Evolutionary conservation across 371 early-diverging fungal species (phyloP).

Genomic region (Mucor plumbeus): DNA sequence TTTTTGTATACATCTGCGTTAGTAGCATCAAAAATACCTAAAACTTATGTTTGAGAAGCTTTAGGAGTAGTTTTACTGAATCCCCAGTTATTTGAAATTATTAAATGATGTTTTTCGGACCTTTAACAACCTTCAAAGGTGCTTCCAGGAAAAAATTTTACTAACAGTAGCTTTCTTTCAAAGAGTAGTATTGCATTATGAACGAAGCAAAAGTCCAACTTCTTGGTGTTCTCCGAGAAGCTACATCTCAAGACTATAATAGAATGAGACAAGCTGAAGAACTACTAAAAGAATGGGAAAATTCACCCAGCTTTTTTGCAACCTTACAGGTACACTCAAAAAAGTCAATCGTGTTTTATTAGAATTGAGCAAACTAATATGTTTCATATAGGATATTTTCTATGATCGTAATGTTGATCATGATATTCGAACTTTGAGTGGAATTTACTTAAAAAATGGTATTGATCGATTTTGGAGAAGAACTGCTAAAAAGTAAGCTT

Average conservation of each 20-base stretch:
- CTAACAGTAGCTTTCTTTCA: background rate
- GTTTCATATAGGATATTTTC: conserved; percentile 73
- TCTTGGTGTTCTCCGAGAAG: conserved; percentile 62
- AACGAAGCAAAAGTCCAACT: conserved; percentile 62
- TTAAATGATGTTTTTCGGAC: background rate
- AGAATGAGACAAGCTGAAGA: conserved; percentile 73
- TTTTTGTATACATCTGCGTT: too few relatives aligned
- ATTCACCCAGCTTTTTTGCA: conserved; percentile 71
- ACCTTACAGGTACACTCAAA: conserved; percentile 65
- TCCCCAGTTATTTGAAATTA: too few relatives aligned
- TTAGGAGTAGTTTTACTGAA: too few relatives aligned
- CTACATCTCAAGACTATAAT: conserved; percentile 71
- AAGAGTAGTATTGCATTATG: conserved; percentile 36
- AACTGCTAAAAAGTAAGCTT: conserved; percentile 68
- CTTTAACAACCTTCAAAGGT: background rate
- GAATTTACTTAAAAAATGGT: conserved; percentile 88
- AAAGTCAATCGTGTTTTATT: background rate
- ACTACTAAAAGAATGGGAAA: conserved; percentile 80
- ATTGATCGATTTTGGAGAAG: conserved; percentile 90
- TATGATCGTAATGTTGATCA: conserved; percentile 67
- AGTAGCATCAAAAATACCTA: too few relatives aligned
- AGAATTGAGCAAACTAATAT: background rate
- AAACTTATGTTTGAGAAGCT: too few relatives aligned
- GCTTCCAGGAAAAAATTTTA: background rate
- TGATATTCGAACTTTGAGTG: conserved; percentile 78